Evolutionary conservation across 2,329 filamentous ascomycete species (phyloP).

Genomic region (Penicillium sp.): DNA sequence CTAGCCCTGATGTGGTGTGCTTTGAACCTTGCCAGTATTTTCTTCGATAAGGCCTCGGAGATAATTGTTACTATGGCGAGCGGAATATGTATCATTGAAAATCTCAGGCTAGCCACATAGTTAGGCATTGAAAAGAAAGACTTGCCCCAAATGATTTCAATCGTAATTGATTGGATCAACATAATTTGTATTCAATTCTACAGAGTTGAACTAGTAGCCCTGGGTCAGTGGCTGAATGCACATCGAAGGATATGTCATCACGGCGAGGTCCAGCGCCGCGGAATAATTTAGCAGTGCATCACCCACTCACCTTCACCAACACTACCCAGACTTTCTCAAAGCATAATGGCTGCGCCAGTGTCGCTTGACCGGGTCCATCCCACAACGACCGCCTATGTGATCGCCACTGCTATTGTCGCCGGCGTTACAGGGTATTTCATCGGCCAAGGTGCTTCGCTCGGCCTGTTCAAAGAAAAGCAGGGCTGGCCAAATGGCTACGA

Average conservation of each 20-base stretch:
- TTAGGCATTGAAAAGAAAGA: too few relatives aligned
- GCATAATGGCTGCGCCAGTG: slow-evolving; percentile 31
- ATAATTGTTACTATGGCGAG: too few relatives aligned
- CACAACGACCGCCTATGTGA: slow-evolving; percentile 57
- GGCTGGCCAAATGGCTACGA: slow-evolving; percentile 54
- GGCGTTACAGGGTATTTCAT: slow-evolving; percentile 72
- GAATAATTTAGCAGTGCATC: not conserved
- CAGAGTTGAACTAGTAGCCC: not conserved
- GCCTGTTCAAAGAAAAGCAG: slow-evolving; percentile 56
- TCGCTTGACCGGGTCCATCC: slow-evolving; percentile 44
- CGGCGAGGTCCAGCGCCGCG: not conserved
- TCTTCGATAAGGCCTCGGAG: not conserved
- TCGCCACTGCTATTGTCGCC: slow-evolving; percentile 69
- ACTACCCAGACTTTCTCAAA: slow-evolving; percentile 1
- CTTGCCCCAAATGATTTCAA: too few relatives aligned
- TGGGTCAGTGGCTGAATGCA: not conserved
- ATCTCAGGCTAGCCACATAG: too few relatives aligned
- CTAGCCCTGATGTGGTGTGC: too few relatives aligned
- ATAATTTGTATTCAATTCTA: not conserved
- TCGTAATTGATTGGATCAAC: too few relatives aligned
- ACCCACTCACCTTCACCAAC: not conserved
- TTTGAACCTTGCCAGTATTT: too few relatives aligned
- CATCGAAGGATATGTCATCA: slow-evolving; percentile 1
- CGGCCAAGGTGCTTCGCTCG: slow-evolving; percentile 62
- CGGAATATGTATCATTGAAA: too few relatives aligned